These are phyloP conservation scores for Phycomyces blakesleeanus DNA, from an alignment of 192 early-diverging fungal species.

Conservation along the genomic window DNA sequence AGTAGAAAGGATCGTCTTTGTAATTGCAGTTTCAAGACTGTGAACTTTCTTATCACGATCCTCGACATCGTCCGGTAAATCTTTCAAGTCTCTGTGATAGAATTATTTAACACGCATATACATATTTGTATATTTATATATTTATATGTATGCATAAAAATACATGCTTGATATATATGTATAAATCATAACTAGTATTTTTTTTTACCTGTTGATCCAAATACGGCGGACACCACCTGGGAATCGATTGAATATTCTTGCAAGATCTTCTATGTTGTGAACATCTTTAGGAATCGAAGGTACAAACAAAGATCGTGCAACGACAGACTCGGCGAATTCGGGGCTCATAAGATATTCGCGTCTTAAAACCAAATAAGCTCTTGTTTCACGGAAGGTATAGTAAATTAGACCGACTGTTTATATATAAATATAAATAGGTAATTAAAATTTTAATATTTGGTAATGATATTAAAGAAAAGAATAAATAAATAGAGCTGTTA, in stretches of 20 bases:
- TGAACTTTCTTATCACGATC: constrained; percentile 48
- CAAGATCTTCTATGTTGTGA: constrained; percentile 44
- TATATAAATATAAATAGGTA: not conserved
- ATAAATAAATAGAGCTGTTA: no score
- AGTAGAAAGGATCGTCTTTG: constrained; percentile 42
- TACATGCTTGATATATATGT: no score
- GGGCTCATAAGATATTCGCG: constrained; percentile 57
- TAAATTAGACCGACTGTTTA: constrained; percentile 37
- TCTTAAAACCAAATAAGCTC: constrained; percentile 56
- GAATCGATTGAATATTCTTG: constrained; percentile 53
- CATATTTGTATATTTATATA: not conserved
- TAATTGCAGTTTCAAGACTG: constrained; percentile 49
- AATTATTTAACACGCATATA: not conserved
- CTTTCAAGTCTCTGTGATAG: constrained; percentile 37
- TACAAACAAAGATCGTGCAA: constrained; percentile 65
- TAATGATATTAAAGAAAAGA: no score
- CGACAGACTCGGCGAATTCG: constrained; percentile 40
- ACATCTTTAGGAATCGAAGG: constrained; percentile 65
- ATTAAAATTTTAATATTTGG: not conserved
- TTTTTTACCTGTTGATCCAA: constrained; percentile 54
- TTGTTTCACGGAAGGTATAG: constrained; percentile 59
- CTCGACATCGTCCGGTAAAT: constrained; percentile 44
- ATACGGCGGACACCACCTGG: constrained; percentile 66
- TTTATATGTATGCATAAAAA: no score
- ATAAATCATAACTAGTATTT: not conserved